Evolutionary conservation across 495 filamentous ascomycete genomes (phyloP).

Genomic region (Penicillium coprophilum): DNA sequence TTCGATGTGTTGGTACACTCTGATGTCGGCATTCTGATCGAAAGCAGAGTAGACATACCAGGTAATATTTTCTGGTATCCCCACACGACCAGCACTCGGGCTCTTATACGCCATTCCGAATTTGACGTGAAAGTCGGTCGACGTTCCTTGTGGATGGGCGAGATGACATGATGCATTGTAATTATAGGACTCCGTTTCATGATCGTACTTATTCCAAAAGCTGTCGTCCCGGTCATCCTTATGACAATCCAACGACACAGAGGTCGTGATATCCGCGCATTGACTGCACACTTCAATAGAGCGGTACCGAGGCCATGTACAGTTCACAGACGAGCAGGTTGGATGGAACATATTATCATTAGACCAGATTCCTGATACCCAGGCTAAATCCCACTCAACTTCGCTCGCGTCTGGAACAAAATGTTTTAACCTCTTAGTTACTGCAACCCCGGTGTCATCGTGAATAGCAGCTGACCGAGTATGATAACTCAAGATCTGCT

Average conservation of each 20-base stretch:
- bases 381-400: neutral
- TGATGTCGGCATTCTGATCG: neutral
- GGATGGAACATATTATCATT: neutral
- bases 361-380: neutral
- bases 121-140: neutral
- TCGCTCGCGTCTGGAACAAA: neutral
- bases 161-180: neutral
- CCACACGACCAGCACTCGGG: neutral
- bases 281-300: constrained; percentile 10
- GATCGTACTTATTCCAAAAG: neutral
- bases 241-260: neutral
- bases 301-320: constrained; percentile 6
- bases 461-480: neutral
- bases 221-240: neutral
- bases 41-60: neutral
- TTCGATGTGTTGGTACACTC: neutral
- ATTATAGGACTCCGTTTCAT: neutral
- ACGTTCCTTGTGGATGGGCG: neutral
- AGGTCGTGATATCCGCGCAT: constrained; percentile 10
- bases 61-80: neutral
- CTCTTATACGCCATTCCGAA: neutral
- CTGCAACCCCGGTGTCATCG: neutral
- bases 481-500: constrained; percentile 32
- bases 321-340: constrained; percentile 12
- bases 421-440: neutral